Conservation (phyloP, 2,329 filamentous ascomycete genomes). For the Diaporthe sp. region DNA sequence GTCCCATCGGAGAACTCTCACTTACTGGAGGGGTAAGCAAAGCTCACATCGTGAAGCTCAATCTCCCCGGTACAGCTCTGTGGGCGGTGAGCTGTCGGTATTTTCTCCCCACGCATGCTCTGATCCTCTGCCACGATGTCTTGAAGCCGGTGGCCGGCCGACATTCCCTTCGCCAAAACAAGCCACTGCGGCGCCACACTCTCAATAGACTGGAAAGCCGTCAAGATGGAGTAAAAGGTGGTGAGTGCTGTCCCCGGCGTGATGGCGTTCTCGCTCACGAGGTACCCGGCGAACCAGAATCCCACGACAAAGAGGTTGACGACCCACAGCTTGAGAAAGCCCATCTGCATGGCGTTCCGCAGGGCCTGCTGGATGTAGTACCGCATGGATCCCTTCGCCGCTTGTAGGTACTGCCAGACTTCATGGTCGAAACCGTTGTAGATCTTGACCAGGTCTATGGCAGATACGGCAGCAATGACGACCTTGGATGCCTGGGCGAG, state of each 20-base stretch:
- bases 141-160: slow-evolving; percentile 75
- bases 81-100: slow-evolving; percentile 42
- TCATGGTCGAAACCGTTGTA: slow-evolving; percentile 83
- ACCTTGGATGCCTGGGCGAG: slow-evolving; percentile 80
- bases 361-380: slow-evolving; percentile 78
- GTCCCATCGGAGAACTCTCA: background rate
- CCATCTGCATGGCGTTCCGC: slow-evolving; percentile 78
- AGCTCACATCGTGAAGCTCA: slow-evolving; percentile 79
- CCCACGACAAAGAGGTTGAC: slow-evolving; percentile 86
- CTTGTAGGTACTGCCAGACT: slow-evolving; percentile 71
- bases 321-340: slow-evolving; percentile 79
- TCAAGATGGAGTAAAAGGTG: slow-evolving; percentile 86
- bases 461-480: slow-evolving; percentile 75
- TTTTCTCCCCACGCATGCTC: slow-evolving; percentile 38
- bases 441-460: slow-evolving; percentile 88
- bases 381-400: slow-evolving; percentile 68
- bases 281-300: slow-evolving; percentile 86
- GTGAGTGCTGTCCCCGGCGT: slow-evolving; percentile 79
- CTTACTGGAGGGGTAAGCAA: slow-evolving; percentile 78
- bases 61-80: slow-evolving; percentile 74
- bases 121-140: slow-evolving; percentile 47
- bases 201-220: slow-evolving; percentile 81
- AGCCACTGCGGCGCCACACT: slow-evolving; percentile 81
- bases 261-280: slow-evolving; percentile 72
- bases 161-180: slow-evolving; percentile 82